Percentiles rank a stretch among this genome's conserved stretches.
phyloP scores from a whole-genome alignment of 73 alveolate species.

The Tetrahymena thermophila region DNA sequence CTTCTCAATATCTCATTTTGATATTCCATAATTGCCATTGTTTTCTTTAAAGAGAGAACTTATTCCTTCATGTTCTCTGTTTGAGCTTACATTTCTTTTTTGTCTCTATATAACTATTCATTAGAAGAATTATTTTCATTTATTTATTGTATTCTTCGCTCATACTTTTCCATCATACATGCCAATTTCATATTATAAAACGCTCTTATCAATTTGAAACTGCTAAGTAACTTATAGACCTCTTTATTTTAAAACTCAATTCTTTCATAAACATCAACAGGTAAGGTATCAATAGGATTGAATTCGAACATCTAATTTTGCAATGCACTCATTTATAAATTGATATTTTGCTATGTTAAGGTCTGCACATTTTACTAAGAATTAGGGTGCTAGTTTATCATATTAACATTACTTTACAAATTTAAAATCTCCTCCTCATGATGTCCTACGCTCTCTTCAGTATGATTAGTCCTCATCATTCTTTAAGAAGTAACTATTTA shows the following conservation, averaged over 20 bases:
- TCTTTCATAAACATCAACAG: background rate
- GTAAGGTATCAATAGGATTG: background rate
- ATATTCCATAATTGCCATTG: background rate
- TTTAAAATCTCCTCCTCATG: background rate
- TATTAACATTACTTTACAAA: background rate
- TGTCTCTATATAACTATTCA: background rate
- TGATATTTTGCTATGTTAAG: background rate
- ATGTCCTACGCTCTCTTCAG: background rate
- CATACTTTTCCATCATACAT: background rate
- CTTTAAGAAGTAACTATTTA: background rate
- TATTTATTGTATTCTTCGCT: background rate
- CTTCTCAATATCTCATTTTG: background rate
- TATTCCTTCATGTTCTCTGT: background rate
- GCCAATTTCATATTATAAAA: background rate
- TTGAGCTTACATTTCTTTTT: background rate
- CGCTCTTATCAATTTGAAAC: background rate
- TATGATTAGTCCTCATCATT: background rate
- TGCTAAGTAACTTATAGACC: background rate
- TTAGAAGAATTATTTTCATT: background rate
- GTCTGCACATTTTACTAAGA: background rate
- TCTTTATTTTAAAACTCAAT: background rate
- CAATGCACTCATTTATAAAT: background rate
- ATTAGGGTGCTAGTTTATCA: background rate
- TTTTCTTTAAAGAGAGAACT: background rate
- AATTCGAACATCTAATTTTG: background rate